A percentile compares a stretch with the other conserved stretches of the same genome.
These are phyloP conservation scores for Fusarium begoniae DNA, from an alignment of 2,329 filamentous ascomycete species.

Conservation along the genomic window DNA sequence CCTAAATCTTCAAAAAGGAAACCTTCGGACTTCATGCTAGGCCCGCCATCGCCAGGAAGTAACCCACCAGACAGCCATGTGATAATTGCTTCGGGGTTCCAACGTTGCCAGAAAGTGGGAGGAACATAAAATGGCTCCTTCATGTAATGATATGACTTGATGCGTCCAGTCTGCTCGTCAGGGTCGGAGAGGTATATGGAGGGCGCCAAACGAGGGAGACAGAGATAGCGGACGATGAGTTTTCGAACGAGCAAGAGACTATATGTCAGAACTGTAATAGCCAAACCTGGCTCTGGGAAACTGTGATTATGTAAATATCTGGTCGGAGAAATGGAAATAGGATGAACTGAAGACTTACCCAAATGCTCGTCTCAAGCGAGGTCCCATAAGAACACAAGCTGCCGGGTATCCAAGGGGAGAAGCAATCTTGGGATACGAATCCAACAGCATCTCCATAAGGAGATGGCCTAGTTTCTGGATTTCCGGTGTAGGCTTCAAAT, in stretches of 20 bases:
- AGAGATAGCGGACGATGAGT: constrained; percentile 65
- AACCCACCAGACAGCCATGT: constrained; percentile 54
- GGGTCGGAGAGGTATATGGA: constrained; percentile 55
- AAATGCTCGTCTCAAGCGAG: constrained; percentile 71
- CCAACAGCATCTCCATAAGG: constrained; percentile 69
- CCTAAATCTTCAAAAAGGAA: constrained; percentile 70
- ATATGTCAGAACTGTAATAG: constrained; percentile 53
- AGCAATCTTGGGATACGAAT: constrained; percentile 57
- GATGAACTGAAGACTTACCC: constrained; percentile 55
- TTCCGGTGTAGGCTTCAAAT: constrained; percentile 63
- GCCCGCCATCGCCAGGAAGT: constrained; percentile 55
- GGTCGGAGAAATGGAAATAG: background rate
- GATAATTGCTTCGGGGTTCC: constrained; percentile 65
- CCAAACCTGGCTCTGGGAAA: constrained; percentile 55
- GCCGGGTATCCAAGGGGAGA: constrained; percentile 59
- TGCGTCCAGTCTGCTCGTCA: constrained; percentile 63
- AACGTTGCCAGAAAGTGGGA: constrained; percentile 68
- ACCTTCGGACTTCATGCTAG: constrained; percentile 55
- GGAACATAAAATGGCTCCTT: constrained; percentile 73
- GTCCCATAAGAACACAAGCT: constrained; percentile 69
- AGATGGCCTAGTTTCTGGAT: constrained; percentile 65
- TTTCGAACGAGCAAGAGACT: constrained; percentile 61
- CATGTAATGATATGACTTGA: constrained; percentile 61
- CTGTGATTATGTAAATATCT: constrained; percentile 42
- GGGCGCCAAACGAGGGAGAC: constrained; percentile 64